Evolutionary conservation across 2,329 filamentous ascomycete genomes (phyloP), one percentile per base, ranked within the genome.

Genomic region (Fusarium haematococcum): DNA sequence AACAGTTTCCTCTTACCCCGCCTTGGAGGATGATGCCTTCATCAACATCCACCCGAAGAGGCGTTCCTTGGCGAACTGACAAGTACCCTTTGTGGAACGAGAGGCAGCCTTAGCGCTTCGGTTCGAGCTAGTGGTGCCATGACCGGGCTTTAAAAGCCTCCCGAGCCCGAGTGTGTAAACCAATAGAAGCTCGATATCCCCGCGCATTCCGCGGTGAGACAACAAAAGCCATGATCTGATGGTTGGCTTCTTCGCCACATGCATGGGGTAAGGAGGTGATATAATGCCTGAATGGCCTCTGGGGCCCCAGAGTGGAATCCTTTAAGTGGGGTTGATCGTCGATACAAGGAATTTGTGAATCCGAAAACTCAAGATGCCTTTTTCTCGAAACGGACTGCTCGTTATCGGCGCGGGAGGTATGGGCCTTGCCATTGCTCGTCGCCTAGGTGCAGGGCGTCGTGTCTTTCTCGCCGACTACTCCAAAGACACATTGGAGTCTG

Each of bases 401-500:
- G 45, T 67, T 4, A 56, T 67, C 18, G 57, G 64, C 9, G 33
- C 45, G 8, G 48, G 64, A 6, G 64, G 57, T n/a, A 62, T 62
- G 45, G 57, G 64, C 45, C 57, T 62, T 6, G 45, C 64, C 16
- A 52, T 62, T 5, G 64, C 64, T 4, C 64, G 64, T 13, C 64
- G 57, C 5, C 45, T 67, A n/a, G 64, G 64, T 20, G 25, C 33
- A 6, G 64, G 64, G 5, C 64, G 41, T 2, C 64, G 23, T 4
- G 45, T 62, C 43, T 30, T 67, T 30, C 23, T 67, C 16, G 64
- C 64, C 27, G 64, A 67, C 35, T 62, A n/a, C 57, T 54, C 43
- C 2, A 18, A 33, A 3, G 27, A 27, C 16, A 23, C 16, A 5
- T 23, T 67, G n/a, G n/a, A 56, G 11, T 25, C 33, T 25, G 64